phyloP scores from a whole-genome alignment of 306 rosid species.

The Corylus americana region DNA sequence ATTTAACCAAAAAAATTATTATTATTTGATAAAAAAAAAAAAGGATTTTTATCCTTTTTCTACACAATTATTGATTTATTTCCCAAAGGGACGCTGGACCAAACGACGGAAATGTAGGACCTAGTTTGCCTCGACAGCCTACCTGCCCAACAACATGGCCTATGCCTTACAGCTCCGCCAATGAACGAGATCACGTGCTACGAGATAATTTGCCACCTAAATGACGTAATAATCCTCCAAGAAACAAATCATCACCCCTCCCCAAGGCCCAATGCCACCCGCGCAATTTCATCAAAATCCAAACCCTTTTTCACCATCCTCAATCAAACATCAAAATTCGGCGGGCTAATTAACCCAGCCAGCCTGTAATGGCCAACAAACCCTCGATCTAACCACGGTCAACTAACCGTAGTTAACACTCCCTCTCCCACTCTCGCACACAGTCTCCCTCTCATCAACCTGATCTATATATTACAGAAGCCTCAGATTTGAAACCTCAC shows the following conservation, averaged over 20 bases:
- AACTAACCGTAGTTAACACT: slow-evolving; percentile 36
- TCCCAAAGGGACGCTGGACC: no score
- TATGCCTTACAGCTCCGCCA: neutral
- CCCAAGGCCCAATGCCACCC: neutral
- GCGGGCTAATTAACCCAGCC: neutral
- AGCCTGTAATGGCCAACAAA: slow-evolving; percentile 27
- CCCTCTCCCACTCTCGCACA: neutral
- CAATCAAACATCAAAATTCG: slow-evolving; percentile 30
- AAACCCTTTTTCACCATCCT: neutral
- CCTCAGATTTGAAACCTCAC: neutral
- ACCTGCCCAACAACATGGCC: slow-evolving; percentile 5
- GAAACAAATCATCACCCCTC: neutral
- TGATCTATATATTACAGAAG: slow-evolving; percentile 21
- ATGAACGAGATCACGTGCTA: neutral
- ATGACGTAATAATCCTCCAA: neutral
- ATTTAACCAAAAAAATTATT: no score
- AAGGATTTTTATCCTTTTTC: no score
- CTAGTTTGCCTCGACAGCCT: slow-evolving; percentile 21
- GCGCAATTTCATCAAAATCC: neutral
- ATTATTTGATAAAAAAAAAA: no score
- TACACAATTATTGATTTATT: no score
- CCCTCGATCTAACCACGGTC: slow-evolving; percentile 36
- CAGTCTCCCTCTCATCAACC: neutral
- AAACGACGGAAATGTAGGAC: slow-evolving; percentile 2
- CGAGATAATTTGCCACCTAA: neutral